Conservation (phyloP, 148 eudicot genomes). For the Chenopodium album region DNA sequence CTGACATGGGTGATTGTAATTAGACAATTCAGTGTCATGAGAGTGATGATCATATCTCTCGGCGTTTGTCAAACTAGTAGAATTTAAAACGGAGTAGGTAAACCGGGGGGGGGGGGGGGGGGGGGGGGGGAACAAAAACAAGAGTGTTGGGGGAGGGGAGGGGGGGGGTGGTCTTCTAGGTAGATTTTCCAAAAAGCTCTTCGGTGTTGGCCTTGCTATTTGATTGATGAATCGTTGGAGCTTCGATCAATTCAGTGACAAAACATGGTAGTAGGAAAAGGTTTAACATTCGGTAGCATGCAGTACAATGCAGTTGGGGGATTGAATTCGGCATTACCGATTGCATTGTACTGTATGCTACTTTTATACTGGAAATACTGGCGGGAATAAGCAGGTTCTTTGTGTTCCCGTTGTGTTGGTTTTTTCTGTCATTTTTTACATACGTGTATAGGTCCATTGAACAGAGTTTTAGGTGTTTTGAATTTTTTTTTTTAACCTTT, state of each 20-base stretch:
- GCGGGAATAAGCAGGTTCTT: neutral
- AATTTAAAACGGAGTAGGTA: neutral
- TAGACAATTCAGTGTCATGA: neutral
- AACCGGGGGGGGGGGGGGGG: too few species aligned
- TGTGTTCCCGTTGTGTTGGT: neutral
- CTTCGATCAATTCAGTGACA: neutral
- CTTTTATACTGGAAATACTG: neutral
- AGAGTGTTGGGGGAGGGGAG: neutral
- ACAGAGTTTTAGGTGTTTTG: neutral
- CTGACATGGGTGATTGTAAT: neutral
- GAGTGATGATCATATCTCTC: neutral
- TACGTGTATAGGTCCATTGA: constrained; percentile 14
- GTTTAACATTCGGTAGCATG: constrained; percentile 25
- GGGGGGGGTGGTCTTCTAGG: neutral
- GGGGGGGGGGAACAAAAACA: too few species aligned
- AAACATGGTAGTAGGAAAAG: neutral
- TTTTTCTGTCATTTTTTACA: neutral
- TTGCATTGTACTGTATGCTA: constrained; percentile 36
- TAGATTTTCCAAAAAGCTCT: constrained; percentile 9
- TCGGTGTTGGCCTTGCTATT: constrained; percentile 1
- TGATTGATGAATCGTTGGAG: neutral
- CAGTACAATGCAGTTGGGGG: constrained; percentile 27
- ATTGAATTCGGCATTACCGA: constrained; percentile 6
- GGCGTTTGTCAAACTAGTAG: constrained; percentile 2
- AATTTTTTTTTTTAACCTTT: too few species aligned